Evolutionary conservation across 208 protist species (phyloP), one percentile per base, ranked within the genome.

Genomic region (Acanthamoeba lenticulata): DNA sequence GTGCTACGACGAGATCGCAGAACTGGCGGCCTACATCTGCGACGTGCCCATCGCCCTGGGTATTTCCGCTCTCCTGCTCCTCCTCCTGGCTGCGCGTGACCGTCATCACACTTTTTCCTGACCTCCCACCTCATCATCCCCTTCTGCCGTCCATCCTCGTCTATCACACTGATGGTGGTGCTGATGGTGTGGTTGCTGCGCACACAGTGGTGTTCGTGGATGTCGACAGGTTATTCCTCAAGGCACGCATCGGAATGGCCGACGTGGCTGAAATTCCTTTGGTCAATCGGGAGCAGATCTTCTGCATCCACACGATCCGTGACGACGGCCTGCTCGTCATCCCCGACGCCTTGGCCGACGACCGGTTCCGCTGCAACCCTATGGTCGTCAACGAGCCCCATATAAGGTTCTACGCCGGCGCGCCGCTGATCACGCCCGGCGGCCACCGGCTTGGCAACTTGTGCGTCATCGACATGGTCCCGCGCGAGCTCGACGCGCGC

Each of bases 381-480:
- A 5, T 88, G 19, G 79, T 88, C 13, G 29, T 38, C 19, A 40
- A 21, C 45, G 45, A 34, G 0, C 72, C 67, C 29, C 5, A 15
- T 9, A 27, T 88, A 3, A 38, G 79, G 4, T 88, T 88, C 79
- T 88, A 88, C 79, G 79, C 79, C n/a, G 79, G 79, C 49, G 79
- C 79, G 27, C 79, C 79, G 44, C 49, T 88, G 40, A 27, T 88
- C 27, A 60, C 79, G n/a, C 49, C 79, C 45, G 49, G 4, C 19
- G 49, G 49, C 0, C 24, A 88, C 24, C 21, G 49, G 36, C 79
- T 88, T 24, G 79, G 79, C 49, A 88, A 29, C 5, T 36, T 79
- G 13, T 79, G 69, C 40, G 69, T 45, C 2, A 42, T 79, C 69
- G 69, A 79, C 69, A 79, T 11, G 69, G 17, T 45, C 6, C 69